Evolutionary conservation across 495 filamentous ascomycete genomes (phyloP).

Genomic region (Xylaria nigripes): DNA sequence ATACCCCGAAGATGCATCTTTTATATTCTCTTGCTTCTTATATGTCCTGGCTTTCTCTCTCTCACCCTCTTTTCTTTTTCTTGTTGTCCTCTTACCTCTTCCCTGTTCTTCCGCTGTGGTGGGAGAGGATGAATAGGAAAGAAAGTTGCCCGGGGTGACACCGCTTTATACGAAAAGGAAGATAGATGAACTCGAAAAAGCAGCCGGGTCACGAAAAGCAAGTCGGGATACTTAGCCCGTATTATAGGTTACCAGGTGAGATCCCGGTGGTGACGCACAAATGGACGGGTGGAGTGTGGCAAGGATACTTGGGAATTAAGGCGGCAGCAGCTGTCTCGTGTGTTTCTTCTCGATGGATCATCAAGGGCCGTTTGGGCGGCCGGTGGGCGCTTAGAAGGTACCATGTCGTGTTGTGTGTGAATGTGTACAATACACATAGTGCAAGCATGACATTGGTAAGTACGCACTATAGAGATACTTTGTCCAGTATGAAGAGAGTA

Average conservation of each 20-base stretch:
- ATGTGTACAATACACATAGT: too few relatives aligned
- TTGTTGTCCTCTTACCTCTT: not conserved
- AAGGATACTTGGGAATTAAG: not conserved
- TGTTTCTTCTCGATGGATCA: constrained; percentile 11
- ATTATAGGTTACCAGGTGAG: not conserved
- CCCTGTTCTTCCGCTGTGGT: not conserved
- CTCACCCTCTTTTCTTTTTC: constrained; percentile 2
- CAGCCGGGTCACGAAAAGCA: not conserved
- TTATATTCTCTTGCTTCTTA: constrained; percentile 4
- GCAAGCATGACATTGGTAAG: too few relatives aligned
- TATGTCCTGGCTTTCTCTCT: constrained; percentile 7
- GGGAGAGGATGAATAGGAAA: not conserved
- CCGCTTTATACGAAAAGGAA: not conserved
- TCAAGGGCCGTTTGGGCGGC: constrained; percentile 18
- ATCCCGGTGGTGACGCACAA: not conserved
- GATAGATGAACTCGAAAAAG: not conserved
- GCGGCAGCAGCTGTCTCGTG: constrained; percentile 23
- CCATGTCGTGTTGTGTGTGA: not conserved
- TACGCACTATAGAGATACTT: too few relatives aligned
- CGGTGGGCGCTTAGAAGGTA: constrained; percentile 23
- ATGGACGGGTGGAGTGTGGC: constrained; percentile 6
- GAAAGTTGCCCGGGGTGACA: not conserved
- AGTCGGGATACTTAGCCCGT: not conserved
- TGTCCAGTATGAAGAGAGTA: too few relatives aligned
- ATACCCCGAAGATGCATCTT: constrained; percentile 21